A percentile compares a stretch with the other conserved stretches of the same genome.
Evolutionary conservation across 768 basidiomycete genomes (phyloP).

Genomic region (Boletus tylopilopsis): DNA sequence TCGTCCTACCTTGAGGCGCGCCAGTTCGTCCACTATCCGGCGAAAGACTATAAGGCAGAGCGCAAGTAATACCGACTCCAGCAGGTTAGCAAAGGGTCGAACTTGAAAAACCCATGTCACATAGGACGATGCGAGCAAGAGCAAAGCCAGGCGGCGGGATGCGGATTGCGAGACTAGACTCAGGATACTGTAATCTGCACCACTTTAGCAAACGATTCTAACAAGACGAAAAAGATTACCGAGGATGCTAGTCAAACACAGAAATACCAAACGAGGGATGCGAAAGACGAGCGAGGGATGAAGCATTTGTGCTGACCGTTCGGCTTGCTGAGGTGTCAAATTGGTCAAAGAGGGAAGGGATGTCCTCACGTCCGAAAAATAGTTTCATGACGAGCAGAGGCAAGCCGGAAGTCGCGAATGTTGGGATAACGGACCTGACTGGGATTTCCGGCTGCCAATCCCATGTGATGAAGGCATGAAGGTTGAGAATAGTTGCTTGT

Average conservation of each 20-base stretch:
- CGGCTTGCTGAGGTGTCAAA: conserved; percentile 14
- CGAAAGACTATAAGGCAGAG: conserved; percentile 27
- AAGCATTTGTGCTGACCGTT: conserved; percentile 2
- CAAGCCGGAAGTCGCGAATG: conserved; percentile 31
- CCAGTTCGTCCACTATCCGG: conserved; percentile 10
- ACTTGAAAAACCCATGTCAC: conserved; percentile 36
- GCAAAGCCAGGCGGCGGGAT: conserved; percentile 17
- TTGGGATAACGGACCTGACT: conserved; percentile 34
- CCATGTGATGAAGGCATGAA: conserved; percentile 32
- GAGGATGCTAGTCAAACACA: conserved; percentile 30
- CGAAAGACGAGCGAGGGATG: conserved; percentile 24
- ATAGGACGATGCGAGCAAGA: conserved; percentile 36
- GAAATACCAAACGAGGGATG: conserved; percentile 29
- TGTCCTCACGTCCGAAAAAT: conserved; percentile 22
- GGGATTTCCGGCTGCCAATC: conserved; percentile 36
- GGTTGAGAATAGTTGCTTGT: conserved; percentile 28
- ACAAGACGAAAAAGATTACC: conserved; percentile 22
- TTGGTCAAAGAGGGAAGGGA: background rate
- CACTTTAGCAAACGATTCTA: conserved; percentile 1
- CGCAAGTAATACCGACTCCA: conserved; percentile 32
- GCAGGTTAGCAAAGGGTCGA: conserved; percentile 38
- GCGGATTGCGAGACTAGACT: conserved; percentile 20
- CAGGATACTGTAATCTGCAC: conserved; percentile 23
- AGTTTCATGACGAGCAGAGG: conserved; percentile 23
- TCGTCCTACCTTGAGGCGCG: background rate